Base-by-base conservation (phyloP, 345 rosid species). In the Tarenaya hassleriana region DNA sequence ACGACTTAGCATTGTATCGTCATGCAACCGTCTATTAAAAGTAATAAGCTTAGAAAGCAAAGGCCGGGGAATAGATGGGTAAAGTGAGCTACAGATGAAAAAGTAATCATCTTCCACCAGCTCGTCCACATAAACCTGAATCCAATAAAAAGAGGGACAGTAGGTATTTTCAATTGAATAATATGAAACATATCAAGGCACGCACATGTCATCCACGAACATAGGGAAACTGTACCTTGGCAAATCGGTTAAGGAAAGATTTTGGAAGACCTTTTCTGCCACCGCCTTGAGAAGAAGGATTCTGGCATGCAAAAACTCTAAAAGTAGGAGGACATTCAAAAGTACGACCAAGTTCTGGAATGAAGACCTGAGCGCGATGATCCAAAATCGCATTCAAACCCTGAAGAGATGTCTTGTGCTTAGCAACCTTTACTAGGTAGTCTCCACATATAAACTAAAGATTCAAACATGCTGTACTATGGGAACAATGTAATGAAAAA, bases 181-280 rank as follows among this genome's bases (percentile, higher is more conserved):
- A 45, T 24, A 59, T 17, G 11, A 21, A 41, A 19, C 19, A 11
- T 13, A 24, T 29, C 46, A 16, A 27, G 51, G 41, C 56, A 11
- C 14, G 16, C 60, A 54, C 37, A 47, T 35, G 52, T 15, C 29
- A 45, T 29, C 52, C 37, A 12, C 7, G 34, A 51, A 24, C 27
- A 50, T 34, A 21, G 15, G 37, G 16, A 3, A 8, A 35, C 12
- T 45, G 14, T 70, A 88, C 98, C 86, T 91, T 91, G 5, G 83
- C 81, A 69, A 87, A 91, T 69, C 98, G 94, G 60, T 91, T 87
- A 43, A 91, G 78, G 63, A 91, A 91, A 44, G 98, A 91, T 70
- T 74, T 84, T 12, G 98, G 98, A 55, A 91, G 95, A 63, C 95
- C 94, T 75, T 91, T 91, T 69, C 98, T 72, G 44, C 98, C 98